Conservation (phyloP, 73 alveolate genomes). For the Paramecium sexaurelia region DNA sequence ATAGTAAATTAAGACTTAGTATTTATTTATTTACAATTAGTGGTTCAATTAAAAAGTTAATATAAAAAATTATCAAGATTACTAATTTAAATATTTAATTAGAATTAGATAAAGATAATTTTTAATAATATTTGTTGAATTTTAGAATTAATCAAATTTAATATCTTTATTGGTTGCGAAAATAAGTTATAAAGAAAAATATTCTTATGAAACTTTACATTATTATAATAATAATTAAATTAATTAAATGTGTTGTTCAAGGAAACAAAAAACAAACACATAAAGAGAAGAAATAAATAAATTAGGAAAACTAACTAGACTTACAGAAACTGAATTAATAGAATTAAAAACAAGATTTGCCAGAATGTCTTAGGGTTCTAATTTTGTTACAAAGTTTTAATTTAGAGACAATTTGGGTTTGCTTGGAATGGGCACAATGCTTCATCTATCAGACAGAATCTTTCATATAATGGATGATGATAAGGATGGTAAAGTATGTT, state of each 20-base stretch:
- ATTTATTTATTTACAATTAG: too few species aligned
- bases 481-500: conserved; percentile 65
- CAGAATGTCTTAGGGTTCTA: conserved; percentile 57
- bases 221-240: neutral
- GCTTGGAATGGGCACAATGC: conserved; percentile 64
- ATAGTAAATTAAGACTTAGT: too few species aligned
- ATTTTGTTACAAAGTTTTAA: conserved; percentile 54
- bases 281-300: neutral
- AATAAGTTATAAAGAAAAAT: neutral
- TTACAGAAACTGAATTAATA: neutral
- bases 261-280: neutral
- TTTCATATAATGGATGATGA: conserved; percentile 60
- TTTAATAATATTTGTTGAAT: too few species aligned
- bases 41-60: too few species aligned
- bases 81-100: too few species aligned
- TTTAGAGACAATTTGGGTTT: conserved; percentile 67
- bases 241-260: conserved; percentile 23
- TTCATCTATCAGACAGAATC: conserved; percentile 63
- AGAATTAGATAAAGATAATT: too few species aligned
- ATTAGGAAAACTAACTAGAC: conserved; percentile 23
- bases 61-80: too few species aligned
- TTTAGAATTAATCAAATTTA: too few species aligned
- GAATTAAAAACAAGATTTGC: conserved; percentile 55
- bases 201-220: neutral
- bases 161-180: neutral